A percentile compares a stretch with the other conserved stretches of the same genome.
Evolutionary conservation across 768 basidiomycete genomes (phyloP).

Genomic region (Termitomyces sp.): DNA sequence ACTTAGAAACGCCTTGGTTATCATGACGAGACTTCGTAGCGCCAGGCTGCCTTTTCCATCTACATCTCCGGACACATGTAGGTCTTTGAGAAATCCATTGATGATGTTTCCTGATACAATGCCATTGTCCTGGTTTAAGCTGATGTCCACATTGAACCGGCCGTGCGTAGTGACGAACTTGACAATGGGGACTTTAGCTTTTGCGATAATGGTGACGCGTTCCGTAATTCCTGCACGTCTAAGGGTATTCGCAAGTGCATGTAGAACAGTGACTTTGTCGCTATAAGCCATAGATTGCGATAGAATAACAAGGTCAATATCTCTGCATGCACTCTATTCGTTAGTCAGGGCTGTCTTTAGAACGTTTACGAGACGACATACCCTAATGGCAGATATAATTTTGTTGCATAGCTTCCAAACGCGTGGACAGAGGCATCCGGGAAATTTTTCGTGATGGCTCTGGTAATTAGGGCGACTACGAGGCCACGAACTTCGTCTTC

Average conservation of each 20-base stretch:
- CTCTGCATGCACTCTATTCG: slow-evolving; percentile 40
- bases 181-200: slow-evolving; percentile 94
- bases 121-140: slow-evolving; percentile 87
- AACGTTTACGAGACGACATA: slow-evolving; percentile 32
- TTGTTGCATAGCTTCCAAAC: slow-evolving; percentile 92
- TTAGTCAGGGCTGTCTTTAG: slow-evolving; percentile 3
- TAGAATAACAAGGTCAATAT: slow-evolving; percentile 92
- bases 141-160: slow-evolving; percentile 87
- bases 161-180: slow-evolving; percentile 87
- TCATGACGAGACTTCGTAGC: slow-evolving; percentile 75
- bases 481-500: slow-evolving; percentile 85
- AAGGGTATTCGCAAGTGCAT: slow-evolving; percentile 72
- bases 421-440: slow-evolving; percentile 77
- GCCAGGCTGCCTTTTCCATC: slow-evolving; percentile 45
- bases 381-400: slow-evolving; percentile 91
- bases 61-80: slow-evolving; percentile 26
- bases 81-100: slow-evolving; percentile 67
- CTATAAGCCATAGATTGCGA: slow-evolving; percentile 69
- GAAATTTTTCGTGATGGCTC: slow-evolving; percentile 58
- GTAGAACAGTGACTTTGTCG: slow-evolving; percentile 64
- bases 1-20: slow-evolving; percentile 85
- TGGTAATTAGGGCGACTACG: slow-evolving; percentile 63
- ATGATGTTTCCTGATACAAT: slow-evolving; percentile 74
- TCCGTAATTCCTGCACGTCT: slow-evolving; percentile 67
- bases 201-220: slow-evolving; percentile 81